Evolutionary conservation across 2,329 filamentous ascomycete genomes (phyloP), one percentile per base, ranked within the genome.

Genomic region (Colletotrichum costaricense): DNA sequence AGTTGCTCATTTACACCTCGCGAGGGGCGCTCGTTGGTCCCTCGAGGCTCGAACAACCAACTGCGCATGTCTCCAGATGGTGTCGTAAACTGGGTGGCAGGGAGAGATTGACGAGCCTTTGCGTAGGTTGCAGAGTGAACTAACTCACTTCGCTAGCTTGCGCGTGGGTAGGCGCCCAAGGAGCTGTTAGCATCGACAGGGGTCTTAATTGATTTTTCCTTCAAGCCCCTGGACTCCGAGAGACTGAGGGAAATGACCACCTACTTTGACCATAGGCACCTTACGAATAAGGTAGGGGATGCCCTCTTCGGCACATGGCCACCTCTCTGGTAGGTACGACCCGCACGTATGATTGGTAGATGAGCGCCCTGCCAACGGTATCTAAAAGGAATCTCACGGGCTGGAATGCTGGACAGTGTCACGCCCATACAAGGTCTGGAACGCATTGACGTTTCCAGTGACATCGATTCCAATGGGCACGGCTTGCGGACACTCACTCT

Each of bases 131-230:
- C 38, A 42, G 38, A 42, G 38, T 19, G 38, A 42, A 42, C 38
- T 42, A 42, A 42, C 14, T 42, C 38, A 42, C 38, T 42, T 42
- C 38, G 16, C 38, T 42, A 42, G 38, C 38, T 42, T 42, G 16
- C 38, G 38, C 38, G 4, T 62, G 49, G 22, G n/a, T 54, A 24
- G 11, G 49, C 22, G 49, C n/a, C 19, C 49, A 24, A 54, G 8
- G 49, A 24, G n/a, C 49, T 14, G 22, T 12, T 26, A n/a, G 14
- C 24, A 42, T n/a, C 33, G 28, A 65, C 67, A 70, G 30, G 63
- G 67, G 52, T 70, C 30, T 70, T 52, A 60, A 70, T 67, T 66
- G 67, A 59, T 60, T 30, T 46, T 22, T 26, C 26, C 33, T 7
- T 42, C 49, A 12, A 12, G n/a, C 22, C 54, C 26, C 26, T 26